phyloP scores from a whole-genome alignment of 345 rosid genomes.

The Euphorbia peplus region DNA sequence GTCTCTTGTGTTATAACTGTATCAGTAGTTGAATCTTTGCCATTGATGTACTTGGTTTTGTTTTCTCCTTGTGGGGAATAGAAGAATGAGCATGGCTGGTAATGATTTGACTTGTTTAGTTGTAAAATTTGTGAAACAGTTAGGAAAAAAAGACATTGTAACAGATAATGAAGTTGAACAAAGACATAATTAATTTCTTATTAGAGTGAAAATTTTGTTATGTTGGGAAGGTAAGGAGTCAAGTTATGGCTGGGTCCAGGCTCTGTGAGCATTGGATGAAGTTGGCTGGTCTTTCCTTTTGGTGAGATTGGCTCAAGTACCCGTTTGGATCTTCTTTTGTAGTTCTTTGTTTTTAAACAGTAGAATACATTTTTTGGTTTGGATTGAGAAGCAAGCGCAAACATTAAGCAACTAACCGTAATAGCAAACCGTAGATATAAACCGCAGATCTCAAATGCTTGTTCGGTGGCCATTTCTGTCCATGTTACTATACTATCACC shows the following conservation, averaged over 20 bases:
- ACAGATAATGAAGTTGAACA: not conserved
- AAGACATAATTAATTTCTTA: not conserved
- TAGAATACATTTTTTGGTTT: too few species aligned
- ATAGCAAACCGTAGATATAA: too few species aligned
- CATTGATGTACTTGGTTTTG: not conserved
- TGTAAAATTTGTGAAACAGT: too few species aligned
- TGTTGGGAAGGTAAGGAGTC: not conserved
- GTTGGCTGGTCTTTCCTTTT: not conserved
- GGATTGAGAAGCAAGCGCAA: too few species aligned
- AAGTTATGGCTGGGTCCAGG: constrained; percentile 9
- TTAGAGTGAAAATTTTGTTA: not conserved
- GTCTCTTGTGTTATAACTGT: not conserved
- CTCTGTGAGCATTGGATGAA: constrained; percentile 1
- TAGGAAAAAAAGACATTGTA: too few species aligned
- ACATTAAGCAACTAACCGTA: too few species aligned
- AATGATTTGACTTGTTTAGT: not conserved
- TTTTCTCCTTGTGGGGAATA: not conserved
- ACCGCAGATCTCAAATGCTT: too few species aligned
- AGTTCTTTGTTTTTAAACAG: too few species aligned
- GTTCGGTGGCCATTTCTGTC: not conserved
- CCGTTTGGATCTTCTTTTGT: not conserved
- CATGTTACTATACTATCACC: not conserved
- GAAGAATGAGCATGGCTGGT: not conserved
- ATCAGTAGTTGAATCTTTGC: not conserved
- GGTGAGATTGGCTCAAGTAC: not conserved